Evolutionary conservation across 768 basidiomycete species (phyloP).

Genomic region (Mycena vulgaris): DNA sequence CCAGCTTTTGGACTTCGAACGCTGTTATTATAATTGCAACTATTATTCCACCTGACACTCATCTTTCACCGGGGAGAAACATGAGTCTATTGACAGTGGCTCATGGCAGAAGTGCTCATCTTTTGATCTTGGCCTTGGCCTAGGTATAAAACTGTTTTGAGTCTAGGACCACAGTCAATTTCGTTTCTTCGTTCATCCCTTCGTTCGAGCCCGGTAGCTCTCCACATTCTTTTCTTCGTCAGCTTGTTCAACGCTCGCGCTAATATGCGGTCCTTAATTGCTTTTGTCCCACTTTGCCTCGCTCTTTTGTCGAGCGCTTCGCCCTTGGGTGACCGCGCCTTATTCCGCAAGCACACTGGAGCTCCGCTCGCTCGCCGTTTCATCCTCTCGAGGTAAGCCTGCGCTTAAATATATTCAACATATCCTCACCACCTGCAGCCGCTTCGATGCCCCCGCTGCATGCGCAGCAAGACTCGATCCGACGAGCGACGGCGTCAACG

Average conservation of each 20-base stretch:
- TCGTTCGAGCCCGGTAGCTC: constrained; percentile 55
- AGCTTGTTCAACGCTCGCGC: constrained; percentile 25
- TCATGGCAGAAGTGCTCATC: constrained; percentile 15
- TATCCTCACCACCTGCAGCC: constrained; percentile 39
- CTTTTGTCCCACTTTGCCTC: constrained; percentile 48
- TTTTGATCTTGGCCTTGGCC: neutral
- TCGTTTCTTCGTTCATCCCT: constrained; percentile 34
- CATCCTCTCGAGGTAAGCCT: constrained; percentile 50
- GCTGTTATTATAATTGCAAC: too few species aligned
- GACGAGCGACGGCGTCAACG: constrained; percentile 25
- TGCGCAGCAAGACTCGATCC: constrained; percentile 47
- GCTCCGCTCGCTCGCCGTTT: constrained; percentile 48
- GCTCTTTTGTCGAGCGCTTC: constrained; percentile 48
- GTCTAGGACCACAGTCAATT: neutral
- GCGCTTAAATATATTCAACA: neutral
- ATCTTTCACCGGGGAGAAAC: constrained; percentile 1
- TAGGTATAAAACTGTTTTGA: constrained; percentile 25
- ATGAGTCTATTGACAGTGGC: constrained; percentile 23
- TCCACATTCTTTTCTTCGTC: constrained; percentile 43
- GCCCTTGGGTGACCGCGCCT: constrained; percentile 53
- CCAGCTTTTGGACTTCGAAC: neutral
- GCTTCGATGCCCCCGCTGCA: constrained; percentile 50
- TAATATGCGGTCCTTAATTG: constrained; percentile 49
- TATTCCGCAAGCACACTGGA: constrained; percentile 51
- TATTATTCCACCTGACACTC: too few species aligned